phyloP scores from a whole-genome alignment of 2,329 filamentous ascomycete species.

The Cordyceps cicadae region DNA sequence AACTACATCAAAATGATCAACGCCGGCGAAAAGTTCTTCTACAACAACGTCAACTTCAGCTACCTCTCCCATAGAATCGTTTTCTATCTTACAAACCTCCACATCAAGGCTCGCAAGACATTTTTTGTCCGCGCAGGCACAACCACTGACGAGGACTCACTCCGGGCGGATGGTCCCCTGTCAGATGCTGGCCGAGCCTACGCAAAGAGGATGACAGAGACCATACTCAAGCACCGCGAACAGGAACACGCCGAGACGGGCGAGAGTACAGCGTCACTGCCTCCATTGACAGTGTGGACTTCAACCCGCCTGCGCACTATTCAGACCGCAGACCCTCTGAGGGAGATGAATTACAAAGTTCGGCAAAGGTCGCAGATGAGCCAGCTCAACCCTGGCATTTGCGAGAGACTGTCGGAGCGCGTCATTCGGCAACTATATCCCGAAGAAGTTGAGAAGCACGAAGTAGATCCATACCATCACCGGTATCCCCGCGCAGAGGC shows the following conservation, averaged over 20 bases:
- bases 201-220: constrained; percentile 76
- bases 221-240: constrained; percentile 73
- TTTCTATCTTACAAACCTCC: constrained; percentile 94
- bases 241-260: constrained; percentile 66
- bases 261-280: constrained; percentile 59
- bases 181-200: constrained; percentile 75
- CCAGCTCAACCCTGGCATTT: constrained; percentile 92
- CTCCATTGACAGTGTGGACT: constrained; percentile 86
- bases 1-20: constrained; percentile 99
- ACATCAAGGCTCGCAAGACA: constrained; percentile 90
- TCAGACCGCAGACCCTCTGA: constrained; percentile 79
- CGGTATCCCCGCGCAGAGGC: constrained; percentile 91
- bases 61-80: constrained; percentile 96
- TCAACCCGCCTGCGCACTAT: constrained; percentile 85
- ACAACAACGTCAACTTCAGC: constrained; percentile 95
- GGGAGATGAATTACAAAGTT: constrained; percentile 72
- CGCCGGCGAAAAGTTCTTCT: constrained; percentile 82
- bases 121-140: constrained; percentile 88
- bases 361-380: constrained; percentile 93
- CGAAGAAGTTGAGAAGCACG: constrained; percentile 87
- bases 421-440: constrained; percentile 76
- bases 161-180: constrained; percentile 81
- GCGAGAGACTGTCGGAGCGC: constrained; percentile 82
- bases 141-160: constrained; percentile 80
- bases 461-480: constrained; percentile 92